Conservation (phyloP, 2,329 filamentous ascomycete genomes). For the Daldinia eschscholtzii region DNA sequence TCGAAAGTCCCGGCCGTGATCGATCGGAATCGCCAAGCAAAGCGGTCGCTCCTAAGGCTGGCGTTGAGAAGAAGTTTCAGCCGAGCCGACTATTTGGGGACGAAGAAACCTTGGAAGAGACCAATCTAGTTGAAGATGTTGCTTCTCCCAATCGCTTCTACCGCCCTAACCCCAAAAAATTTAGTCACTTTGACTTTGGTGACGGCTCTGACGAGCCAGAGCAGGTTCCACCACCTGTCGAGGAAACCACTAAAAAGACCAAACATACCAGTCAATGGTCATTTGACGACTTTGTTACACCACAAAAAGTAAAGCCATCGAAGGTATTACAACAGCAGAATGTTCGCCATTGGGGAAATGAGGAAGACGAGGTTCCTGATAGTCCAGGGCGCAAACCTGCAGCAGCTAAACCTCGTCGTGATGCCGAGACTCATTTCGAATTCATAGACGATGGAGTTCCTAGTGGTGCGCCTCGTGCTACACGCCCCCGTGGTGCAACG, state of each 20-base stretch:
- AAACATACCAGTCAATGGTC: slow-evolving; percentile 84
- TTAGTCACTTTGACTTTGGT: slow-evolving; percentile 85
- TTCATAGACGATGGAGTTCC: slow-evolving; percentile 80
- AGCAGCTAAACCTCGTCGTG: slow-evolving; percentile 77
- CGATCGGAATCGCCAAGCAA: slow-evolving; percentile 54
- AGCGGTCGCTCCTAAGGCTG: slow-evolving; percentile 61
- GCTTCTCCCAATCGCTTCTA: slow-evolving; percentile 60
- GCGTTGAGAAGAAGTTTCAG: slow-evolving; percentile 71
- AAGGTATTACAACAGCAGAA: slow-evolving; percentile 75
- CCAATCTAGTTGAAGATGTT: slow-evolving; percentile 58
- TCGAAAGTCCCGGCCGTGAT: slow-evolving; percentile 60
- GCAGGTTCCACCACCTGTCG: slow-evolving; percentile 60
- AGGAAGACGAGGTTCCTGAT: slow-evolving; percentile 70
- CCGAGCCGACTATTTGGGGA: slow-evolving; percentile 74
- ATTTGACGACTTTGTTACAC: slow-evolving; percentile 89
- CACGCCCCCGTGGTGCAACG: slow-evolving; percentile 65
- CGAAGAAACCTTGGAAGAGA: slow-evolving; percentile 61
- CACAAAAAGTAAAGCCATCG: slow-evolving; percentile 74
- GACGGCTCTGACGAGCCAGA: slow-evolving; percentile 69
- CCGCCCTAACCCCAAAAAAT: slow-evolving; percentile 82
- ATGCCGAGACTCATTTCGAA: slow-evolving; percentile 86
- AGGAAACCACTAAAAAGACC: slow-evolving; percentile 61
- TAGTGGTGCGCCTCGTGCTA: slow-evolving; percentile 61
- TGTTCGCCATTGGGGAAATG: slow-evolving; percentile 82
- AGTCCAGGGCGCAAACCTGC: slow-evolving; percentile 71